phyloP scores from a whole-genome alignment of 2,329 filamentous ascomycete species.

The Sclerotinia subarctica region DNA sequence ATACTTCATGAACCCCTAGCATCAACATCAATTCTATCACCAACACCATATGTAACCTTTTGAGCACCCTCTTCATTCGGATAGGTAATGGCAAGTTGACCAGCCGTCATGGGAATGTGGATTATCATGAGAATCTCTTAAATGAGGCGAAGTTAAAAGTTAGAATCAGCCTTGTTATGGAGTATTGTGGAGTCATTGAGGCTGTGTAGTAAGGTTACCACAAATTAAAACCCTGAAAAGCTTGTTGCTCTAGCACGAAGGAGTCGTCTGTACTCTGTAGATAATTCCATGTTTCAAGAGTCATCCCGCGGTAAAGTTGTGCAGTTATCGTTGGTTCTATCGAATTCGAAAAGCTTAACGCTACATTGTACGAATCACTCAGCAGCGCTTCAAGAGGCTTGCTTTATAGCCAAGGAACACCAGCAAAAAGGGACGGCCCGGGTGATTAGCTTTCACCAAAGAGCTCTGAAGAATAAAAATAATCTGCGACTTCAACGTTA shows the following conservation, averaged over 20 bases:
- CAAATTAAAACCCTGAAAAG: background rate
- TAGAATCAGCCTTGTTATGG: slow-evolving; percentile 17
- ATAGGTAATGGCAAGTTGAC: slow-evolving; percentile 64
- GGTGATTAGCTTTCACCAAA: background rate
- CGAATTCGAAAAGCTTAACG: too few species aligned
- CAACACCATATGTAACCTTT: slow-evolving; percentile 58
- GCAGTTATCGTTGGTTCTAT: too few species aligned
- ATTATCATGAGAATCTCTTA: slow-evolving; percentile 63
- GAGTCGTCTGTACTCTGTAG: too few species aligned
- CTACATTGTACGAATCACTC: too few species aligned
- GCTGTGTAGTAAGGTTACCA: background rate
- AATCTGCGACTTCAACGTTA: too few species aligned
- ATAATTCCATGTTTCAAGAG: too few species aligned
- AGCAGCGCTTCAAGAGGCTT: too few species aligned
- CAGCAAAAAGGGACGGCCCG: slow-evolving; percentile 1
- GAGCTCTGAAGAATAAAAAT: background rate
- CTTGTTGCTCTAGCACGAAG: background rate
- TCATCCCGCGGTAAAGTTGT: background rate
- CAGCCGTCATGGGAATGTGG: slow-evolving; percentile 63
- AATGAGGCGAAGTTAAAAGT: slow-evolving; percentile 15
- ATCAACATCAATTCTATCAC: slow-evolving; percentile 64
- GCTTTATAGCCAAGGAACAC: background rate
- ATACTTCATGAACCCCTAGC: slow-evolving; percentile 65
- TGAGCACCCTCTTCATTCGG: slow-evolving; percentile 53
- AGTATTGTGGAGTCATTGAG: background rate